Percentiles rank a stretch among this genome's conserved stretches.
phyloP scores from a whole-genome alignment of 148 eudicot species.

The Vaccinium vitisidaea region DNA sequence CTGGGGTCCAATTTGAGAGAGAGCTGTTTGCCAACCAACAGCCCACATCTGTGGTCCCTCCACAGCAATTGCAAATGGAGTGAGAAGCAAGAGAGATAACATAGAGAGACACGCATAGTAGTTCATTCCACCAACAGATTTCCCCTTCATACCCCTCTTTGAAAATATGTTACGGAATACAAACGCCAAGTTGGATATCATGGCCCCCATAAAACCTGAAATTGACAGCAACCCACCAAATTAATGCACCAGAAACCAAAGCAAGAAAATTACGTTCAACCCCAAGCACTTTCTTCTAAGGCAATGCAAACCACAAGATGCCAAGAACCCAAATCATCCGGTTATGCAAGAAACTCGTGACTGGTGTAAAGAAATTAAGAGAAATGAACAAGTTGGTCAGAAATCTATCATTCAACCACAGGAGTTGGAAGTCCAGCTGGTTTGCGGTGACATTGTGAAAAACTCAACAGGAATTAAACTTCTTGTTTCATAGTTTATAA shows the following conservation, averaged over 20 bases:
- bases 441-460: not conserved
- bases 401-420: not conserved
- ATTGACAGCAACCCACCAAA: constrained; percentile 18
- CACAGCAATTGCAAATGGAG: constrained; percentile 45
- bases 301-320: constrained; percentile 15
- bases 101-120: constrained; percentile 45
- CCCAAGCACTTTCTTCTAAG: constrained; percentile 11
- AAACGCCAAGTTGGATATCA: constrained; percentile 44
- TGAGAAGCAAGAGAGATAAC: constrained; percentile 34
- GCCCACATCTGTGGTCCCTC: constrained; percentile 55
- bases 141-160: constrained; percentile 49
- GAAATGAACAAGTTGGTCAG: constrained; percentile 4
- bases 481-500: not conserved
- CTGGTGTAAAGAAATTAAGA: not conserved
- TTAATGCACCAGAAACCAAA: constrained; percentile 9
- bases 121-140: constrained; percentile 44
- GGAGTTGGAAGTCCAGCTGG: not conserved
- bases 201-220: constrained; percentile 48
- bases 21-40: constrained; percentile 36
- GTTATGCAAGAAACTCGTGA: constrained; percentile 17
- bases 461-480: not conserved
- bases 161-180: constrained; percentile 42
- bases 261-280: constrained; percentile 11
- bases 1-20: constrained; percentile 35
- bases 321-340: constrained; percentile 20